Evolutionary conservation across 176 grass and related monocot species (phyloP), one percentile per base, ranked within the genome.

Genomic region (Oryza rufipogon): DNA sequence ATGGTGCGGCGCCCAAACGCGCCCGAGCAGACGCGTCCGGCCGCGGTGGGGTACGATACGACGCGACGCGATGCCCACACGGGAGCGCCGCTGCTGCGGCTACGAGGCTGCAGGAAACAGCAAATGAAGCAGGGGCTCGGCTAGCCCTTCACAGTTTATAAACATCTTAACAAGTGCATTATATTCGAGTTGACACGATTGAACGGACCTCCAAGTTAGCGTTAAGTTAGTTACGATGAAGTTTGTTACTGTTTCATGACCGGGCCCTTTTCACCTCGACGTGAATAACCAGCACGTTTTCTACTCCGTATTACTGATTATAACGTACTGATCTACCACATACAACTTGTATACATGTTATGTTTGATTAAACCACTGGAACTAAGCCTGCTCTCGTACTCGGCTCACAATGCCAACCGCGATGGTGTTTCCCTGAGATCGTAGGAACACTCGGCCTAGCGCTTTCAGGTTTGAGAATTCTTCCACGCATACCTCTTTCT

Each of bases 321-420:
- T 41, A 41, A 41, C 39, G 8, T 7, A 41, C 44, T 5, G 67
- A n/a, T 19, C 71, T 16, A 69, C 48, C 52, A 36, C 3, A 14
- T 10, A 44, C 54, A 28, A 6, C 26, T 11, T 74, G 69, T 41
- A 41, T 32, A 67, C n/a, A 26, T n/a, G 0, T 15, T 13, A 61
- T 16, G 9, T 25, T 36, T 16, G n/a, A 25, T 41, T 26, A 6
- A 49, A 19, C 1, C 0, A 1, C 36, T 14, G 52, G 19, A 61
- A 33, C 20, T 79, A 86, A 10, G 19, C 20, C 47, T 70, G 67
- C 14, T 86, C 80, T 22, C 86, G 41, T 11, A 87, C 82, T 44
- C 85, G 80, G 19, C 79, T 83, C 84, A 95, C 89, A 1, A 89
- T 71, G 81, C 96, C 96, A 25, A 95, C 96, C 0, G 91, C 96